Base-by-base conservation (phyloP, 164 flowering plant species). In the Protea cynaroides region DNA sequence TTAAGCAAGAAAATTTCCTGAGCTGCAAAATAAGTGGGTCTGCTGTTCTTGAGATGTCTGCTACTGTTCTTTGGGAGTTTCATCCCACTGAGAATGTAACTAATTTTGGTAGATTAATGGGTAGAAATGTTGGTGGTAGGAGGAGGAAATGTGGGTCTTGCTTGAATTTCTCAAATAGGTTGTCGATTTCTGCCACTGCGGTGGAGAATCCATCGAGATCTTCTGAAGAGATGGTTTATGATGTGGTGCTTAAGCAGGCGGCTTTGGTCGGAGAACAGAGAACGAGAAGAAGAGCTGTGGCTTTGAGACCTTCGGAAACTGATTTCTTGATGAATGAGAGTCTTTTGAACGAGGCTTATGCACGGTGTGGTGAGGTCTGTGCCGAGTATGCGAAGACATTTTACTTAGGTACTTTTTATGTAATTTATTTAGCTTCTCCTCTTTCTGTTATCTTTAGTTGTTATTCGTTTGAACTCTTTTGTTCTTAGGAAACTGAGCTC, bases 31-130 rank as follows among this genome's bases (percentile, higher is more conserved):
- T 49, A 18, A 13, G 17, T 40, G 14, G 14, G 8, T 40, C 1
- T 40, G 15, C 10, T 40, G 17, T 18, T 49, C 4, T 49, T 49
- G 25, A 23, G 46, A 71, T 71, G 74, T 65, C 74, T 53, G 62
- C 55, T 25, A 76, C 18, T 38, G 59, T 72, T 59, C 70, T 74
- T 56, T 70, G 84, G 82, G 76, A 74, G 64, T 67, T 66, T 6
- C 64, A 71, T 56, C 79, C 80, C 57, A 67, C 62, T 19, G 78
- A 71, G 52, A 72, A 69, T 61, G 72, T 50, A 59, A 72, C 56
- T 46, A 40, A 77, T 38, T 53, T 76, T 65, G 57, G 69, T 36
- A 67, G 66, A 25, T 44, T 67, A 46, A 15, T 49, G 13, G 66
- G 61, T 36, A 64, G 67, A 56, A 59, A 51, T 22, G 44, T 64